Base-by-base conservation (phyloP, 306 rosid genomes). In the Begonia masoniana region DNA sequence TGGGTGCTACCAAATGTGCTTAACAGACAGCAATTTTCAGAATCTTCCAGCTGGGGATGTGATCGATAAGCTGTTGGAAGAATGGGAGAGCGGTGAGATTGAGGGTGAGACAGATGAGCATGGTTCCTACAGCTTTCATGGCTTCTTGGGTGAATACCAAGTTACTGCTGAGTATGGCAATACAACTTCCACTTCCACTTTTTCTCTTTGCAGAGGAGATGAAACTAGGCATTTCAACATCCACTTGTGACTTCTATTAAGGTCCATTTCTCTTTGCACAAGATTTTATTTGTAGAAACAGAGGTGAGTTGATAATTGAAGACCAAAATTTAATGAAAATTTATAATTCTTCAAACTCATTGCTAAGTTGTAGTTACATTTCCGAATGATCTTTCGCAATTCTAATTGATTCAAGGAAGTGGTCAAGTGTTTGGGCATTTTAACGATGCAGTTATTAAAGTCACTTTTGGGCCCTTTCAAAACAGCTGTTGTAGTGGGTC, bases 1-100 rank as follows among this genome's bases (percentile, higher is more conserved):
- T 1, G 96, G 97, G 48, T 91, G 97, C 68, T 91, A 85, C 53
- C 77, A 71, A 67, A 91, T 91, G 97, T 91, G 96, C 62, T 77
- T 91, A 39, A 91, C 96, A 0, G 93, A 85, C 68, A 47, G 43
- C 21, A 65, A 81, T 56, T 73, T 85, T 15, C 72, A 55, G 2
- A 89, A 85, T 69, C 84, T 89, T 2, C 88, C 92, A 0, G 71
- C 94, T 10, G 97, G 96, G 46, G 84, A 91, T 47, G 73, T 68
- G 43, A 94, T 85, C 10, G 97, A 91, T 68, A 81, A 71, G 49
- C 92, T 91, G 45, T 67, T 91, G 67, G 21, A 63, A 61, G 96
- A 85, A 66, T 91, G 94, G 96, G 52, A 66, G 75, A 85, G 79
- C 0, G 68, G 56, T 59, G 61, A 39, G 55, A 51, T 78, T 11